These are phyloP conservation scores for Teratosphaeria zuluensis DNA, from an alignment of 2,329 filamentous ascomycete species.

Conservation along the genomic window DNA sequence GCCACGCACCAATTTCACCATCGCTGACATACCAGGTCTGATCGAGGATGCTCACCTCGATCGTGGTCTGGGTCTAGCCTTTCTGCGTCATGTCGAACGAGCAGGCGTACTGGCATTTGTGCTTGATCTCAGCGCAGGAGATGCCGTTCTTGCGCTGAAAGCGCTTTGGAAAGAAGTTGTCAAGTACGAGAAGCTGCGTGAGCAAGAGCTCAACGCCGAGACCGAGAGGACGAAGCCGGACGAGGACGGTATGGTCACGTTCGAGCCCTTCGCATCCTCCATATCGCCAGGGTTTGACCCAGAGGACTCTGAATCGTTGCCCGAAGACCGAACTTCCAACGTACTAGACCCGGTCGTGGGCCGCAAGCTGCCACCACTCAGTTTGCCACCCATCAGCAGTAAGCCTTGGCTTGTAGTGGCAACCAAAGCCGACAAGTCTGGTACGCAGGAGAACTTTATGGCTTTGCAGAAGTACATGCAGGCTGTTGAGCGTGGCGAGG, in stretches of 20 bases:
- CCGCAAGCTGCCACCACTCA: constrained; percentile 36
- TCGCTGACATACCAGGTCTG: constrained; percentile 91
- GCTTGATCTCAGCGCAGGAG: constrained; percentile 68
- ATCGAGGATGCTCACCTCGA: constrained; percentile 90
- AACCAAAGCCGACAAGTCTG: constrained; percentile 78
- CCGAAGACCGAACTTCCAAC: not conserved
- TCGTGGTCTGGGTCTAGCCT: constrained; percentile 80
- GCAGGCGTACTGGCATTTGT: constrained; percentile 91
- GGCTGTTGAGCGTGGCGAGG: constrained; percentile 50
- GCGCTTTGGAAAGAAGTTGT: constrained; percentile 84
- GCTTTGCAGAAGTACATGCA: constrained; percentile 61
- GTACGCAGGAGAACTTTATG: constrained; percentile 68
- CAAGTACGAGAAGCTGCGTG: constrained; percentile 73
- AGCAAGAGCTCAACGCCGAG: constrained; percentile 58
- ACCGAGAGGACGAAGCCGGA: constrained; percentile 44
- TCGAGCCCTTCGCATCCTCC: constrained; percentile 35
- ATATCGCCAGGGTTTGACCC: constrained; percentile 23
- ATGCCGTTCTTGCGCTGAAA: constrained; percentile 69
- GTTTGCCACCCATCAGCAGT: constrained; percentile 64
- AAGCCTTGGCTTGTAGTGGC: constrained; percentile 97
- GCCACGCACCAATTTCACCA: constrained; percentile 70
- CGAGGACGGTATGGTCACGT: constrained; percentile 32
- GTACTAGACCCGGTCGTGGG: not conserved
- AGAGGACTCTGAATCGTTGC: constrained; percentile 3
- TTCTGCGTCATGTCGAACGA: constrained; percentile 87